Evolutionary conservation across 192 early-diverging fungal genomes (phyloP).

Genomic region (Umbelopsis isabellina): DNA sequence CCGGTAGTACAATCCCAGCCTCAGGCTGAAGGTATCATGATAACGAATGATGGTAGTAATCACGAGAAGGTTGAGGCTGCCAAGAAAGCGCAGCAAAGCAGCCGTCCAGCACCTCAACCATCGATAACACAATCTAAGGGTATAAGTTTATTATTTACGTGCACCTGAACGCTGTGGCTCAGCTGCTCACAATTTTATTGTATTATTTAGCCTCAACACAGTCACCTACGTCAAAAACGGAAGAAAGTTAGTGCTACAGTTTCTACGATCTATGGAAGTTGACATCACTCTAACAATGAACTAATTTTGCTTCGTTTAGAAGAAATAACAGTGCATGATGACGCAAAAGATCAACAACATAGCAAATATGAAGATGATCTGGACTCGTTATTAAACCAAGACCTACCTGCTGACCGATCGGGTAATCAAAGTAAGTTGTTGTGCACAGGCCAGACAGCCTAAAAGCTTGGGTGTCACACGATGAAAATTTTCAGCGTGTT

Average conservation of each 20-base stretch:
- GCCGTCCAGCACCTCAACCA: not conserved
- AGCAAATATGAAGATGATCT: slow-evolving; percentile 19
- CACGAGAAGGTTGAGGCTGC: slow-evolving; percentile 14
- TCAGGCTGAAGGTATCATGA: slow-evolving; percentile 31
- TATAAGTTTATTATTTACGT: too few species aligned
- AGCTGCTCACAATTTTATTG: not conserved
- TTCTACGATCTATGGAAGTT: too few species aligned
- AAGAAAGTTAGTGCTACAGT: too few species aligned
- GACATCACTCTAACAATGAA: too few species aligned
- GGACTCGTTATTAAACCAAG: slow-evolving; percentile 12
- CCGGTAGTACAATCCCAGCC: not conserved
- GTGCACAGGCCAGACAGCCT: slow-evolving; percentile 9
- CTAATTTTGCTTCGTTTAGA: not conserved
- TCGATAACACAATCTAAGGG: not conserved
- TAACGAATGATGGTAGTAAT: slow-evolving; percentile 35
- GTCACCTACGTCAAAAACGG: too few species aligned
- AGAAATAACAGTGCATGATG: not conserved
- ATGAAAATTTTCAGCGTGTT: not conserved
- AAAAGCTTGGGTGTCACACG: not conserved
- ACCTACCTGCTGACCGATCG: slow-evolving; percentile 5
- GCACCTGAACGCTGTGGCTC: not conserved
- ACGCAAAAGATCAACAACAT: slow-evolving; percentile 5
- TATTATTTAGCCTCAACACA: too few species aligned
- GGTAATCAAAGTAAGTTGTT: slow-evolving; percentile 6
- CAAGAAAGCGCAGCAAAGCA: slow-evolving; percentile 14